Percentiles rank a stretch among this genome's conserved stretches.
These are phyloP conservation scores for Arthroderma sp. DNA, from an alignment of 2,329 filamentous ascomycete genomes.

Conservation along the genomic window DNA sequence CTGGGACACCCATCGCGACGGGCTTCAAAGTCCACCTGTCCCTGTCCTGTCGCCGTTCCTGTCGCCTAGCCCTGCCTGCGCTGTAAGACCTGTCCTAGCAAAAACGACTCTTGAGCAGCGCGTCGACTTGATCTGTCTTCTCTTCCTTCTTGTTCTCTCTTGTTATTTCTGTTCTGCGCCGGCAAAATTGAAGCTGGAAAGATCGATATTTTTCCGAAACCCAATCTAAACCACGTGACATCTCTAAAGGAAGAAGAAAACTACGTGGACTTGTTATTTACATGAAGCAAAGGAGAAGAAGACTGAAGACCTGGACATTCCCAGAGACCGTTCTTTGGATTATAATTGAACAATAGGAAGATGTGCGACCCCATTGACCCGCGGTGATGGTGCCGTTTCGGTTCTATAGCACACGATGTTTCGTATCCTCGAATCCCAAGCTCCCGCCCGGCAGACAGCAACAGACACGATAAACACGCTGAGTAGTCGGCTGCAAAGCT, in stretches of 20 bases:
- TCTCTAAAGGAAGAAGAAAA: not conserved
- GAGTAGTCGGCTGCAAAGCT: conserved; percentile 74
- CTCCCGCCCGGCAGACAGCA: conserved; percentile 90
- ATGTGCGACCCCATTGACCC: conserved; percentile 12
- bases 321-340: not conserved
- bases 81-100: not conserved
- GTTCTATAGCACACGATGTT: conserved; percentile 33
- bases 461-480: conserved; percentile 86
- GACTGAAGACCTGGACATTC: not conserved
- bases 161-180: not conserved
- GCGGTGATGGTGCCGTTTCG: conserved; percentile 33
- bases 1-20: conserved; percentile 72
- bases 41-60: too few relatives aligned
- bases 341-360: not conserved
- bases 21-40: not conserved
- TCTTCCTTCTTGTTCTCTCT: not conserved
- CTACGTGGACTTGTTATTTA: not conserved
- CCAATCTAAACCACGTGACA: not conserved
- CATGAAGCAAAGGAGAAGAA: not conserved
- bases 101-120: not conserved
- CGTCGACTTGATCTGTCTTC: not conserved
- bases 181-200: not conserved
- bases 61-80: not conserved
- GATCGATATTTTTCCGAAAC: conserved; percentile 4
- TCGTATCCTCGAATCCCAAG: conserved; percentile 53